These are phyloP conservation scores for Pyracantha coccinea DNA, from an alignment of 331 rosid genomes.

Conservation along the genomic window DNA sequence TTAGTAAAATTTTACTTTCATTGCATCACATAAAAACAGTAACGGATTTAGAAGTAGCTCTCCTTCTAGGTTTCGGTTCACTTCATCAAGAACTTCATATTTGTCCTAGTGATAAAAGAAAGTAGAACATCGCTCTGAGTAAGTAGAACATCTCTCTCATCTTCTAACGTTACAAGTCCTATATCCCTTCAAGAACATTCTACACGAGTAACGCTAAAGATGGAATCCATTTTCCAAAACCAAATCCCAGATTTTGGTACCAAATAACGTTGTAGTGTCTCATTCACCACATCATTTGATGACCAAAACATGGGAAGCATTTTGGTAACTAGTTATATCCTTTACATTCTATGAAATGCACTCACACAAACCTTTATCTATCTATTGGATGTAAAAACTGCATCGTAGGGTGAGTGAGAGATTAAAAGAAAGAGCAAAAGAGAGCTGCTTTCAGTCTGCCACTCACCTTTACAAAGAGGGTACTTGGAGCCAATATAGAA, in stretches of 20 bases:
- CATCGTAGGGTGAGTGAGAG: background rate
- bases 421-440: background rate
- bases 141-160: too few relatives aligned
- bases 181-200: too few relatives aligned
- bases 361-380: background rate
- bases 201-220: too few relatives aligned
- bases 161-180: too few relatives aligned
- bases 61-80: too few relatives aligned
- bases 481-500: conserved; percentile 67
- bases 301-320: background rate
- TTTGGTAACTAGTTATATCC: background rate
- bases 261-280: background rate
- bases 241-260: background rate
- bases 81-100: too few relatives aligned
- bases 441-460: background rate
- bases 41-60: too few relatives aligned
- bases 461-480: conserved; percentile 67
- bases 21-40: too few relatives aligned
- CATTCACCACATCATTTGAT: background rate
- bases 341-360: background rate
- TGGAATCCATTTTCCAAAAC: background rate
- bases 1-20: too few relatives aligned
- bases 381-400: background rate
- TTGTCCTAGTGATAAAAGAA: too few relatives aligned
- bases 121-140: too few relatives aligned